Base-by-base conservation (phyloP, 1,139 yeast genomes). In the Lodderomyces metapsilosis region DNA sequence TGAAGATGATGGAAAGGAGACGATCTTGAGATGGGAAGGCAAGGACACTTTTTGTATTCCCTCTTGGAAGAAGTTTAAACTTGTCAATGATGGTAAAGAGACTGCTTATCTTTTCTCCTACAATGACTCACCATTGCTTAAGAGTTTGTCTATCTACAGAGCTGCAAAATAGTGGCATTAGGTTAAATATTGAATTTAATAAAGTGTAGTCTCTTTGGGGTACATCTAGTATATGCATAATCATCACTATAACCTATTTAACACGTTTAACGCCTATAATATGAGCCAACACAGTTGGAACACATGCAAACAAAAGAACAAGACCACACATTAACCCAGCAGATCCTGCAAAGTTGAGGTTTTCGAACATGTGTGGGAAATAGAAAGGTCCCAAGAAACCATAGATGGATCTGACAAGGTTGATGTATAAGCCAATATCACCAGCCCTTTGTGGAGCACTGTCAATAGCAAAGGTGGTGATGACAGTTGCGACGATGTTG, bases 351-450 rank as follows among this genome's bases (percentile, higher is more conserved):
- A 47, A 45, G 12, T 45, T 40, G 37, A 54, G 40, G 36, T 50
- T 54, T 13, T 36, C 47, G 42, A 54, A 53, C 62, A 58, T 58
- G 2, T 48, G 40, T 3, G 62, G 61, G 44, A 57, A 58, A 39
- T 58, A 57, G 39, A 58, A 58, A 8, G 62, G 62, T n/a, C 61
- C 60, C 22, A 54, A 42, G 32, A 58, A 58, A 15, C 56, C 61
- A 34, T 44, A 52, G 5, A 47, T 39, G 23, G 51, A 52, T 41
- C 59, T 44, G 15, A 51, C 49, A 23, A 54, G 31, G 30, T 44
- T 51, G 5, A 55, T 36, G 34, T 45, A 52, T 28, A 53, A 39
- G 9, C 58, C 57, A 27, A 49, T 38, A 34, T 53, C 57, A 12
- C 54, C 43, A 9, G 58, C 54, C 18, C 44, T 35, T 5, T 10